These are phyloP conservation scores for Irpex sp. DNA, from an alignment of 1,284 basidiomycete species.

Conservation along the genomic window DNA sequence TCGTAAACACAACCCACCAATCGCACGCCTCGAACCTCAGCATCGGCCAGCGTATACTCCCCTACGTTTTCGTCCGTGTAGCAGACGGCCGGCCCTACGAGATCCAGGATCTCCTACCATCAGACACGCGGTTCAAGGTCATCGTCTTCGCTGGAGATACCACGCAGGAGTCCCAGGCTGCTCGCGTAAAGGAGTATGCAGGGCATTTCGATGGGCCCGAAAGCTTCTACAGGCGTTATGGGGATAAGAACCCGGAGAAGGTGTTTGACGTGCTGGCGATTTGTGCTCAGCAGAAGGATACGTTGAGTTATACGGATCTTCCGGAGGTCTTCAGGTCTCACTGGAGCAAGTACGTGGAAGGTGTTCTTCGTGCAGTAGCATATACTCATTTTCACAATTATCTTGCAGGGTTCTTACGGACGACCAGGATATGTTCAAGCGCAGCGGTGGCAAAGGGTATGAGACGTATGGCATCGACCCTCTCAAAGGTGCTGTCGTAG, in stretches of 20 bases:
- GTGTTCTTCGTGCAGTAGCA: too few species aligned
- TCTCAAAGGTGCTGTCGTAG: constrained; percentile 35
- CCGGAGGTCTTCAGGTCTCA: constrained; percentile 22
- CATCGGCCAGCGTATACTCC: constrained; percentile 58
- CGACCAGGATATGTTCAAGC: constrained; percentile 18
- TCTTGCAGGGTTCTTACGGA: constrained; percentile 20
- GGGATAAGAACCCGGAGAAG: constrained; percentile 7
- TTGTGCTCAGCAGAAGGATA: constrained; percentile 18
- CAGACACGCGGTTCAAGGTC: constrained; percentile 41
- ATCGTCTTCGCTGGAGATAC: constrained; percentile 25
- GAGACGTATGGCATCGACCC: constrained; percentile 34
- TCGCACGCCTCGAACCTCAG: constrained; percentile 40
- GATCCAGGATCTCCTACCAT: constrained; percentile 65
- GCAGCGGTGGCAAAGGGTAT: constrained; percentile 27
- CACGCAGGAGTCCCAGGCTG: constrained; percentile 33
- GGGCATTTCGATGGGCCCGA: constrained; percentile 7
- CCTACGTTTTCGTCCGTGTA: constrained; percentile 57
- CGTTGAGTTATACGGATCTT: constrained; percentile 24
- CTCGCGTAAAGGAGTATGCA: constrained; percentile 28
- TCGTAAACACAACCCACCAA: constrained; percentile 46
- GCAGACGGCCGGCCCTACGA: constrained; percentile 61
- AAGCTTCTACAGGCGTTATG: constrained; percentile 8
- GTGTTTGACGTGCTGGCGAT: constrained; percentile 19
- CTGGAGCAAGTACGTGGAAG: constrained; percentile 30
- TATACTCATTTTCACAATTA: not conserved